Evolutionary conservation across 257 asterid genomes (phyloP).

Genomic region (Gentiana macrophylla): DNA sequence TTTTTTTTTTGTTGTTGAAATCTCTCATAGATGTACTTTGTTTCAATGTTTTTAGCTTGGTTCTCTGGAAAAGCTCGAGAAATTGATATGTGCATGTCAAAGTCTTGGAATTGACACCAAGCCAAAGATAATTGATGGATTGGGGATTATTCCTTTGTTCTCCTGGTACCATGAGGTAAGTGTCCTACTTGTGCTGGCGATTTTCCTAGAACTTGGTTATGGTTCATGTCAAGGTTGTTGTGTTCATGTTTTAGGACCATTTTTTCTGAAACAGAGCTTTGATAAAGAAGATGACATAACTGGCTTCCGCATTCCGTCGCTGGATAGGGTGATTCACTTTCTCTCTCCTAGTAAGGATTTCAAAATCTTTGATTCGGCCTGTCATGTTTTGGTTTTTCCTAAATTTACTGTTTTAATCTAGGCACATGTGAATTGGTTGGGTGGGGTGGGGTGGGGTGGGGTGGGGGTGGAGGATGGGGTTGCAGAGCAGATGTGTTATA

Average conservation of each 20-base stretch:
- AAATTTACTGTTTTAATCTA: too few species aligned
- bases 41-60: conserved; percentile 26
- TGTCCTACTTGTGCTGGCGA: not conserved
- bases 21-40: not conserved
- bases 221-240: not conserved
- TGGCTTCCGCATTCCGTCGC: conserved; percentile 58
- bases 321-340: conserved; percentile 95
- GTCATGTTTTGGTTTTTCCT: not conserved
- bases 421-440: too few species aligned
- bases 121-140: conserved; percentile 47
- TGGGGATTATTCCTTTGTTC: conserved; percentile 63
- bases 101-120: conserved; percentile 62
- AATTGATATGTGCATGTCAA: conserved; percentile 47
- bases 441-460: too few species aligned
- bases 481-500: too few species aligned
- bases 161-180: conserved; percentile 95
- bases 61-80: conserved; percentile 70
- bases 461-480: too few species aligned
- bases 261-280: conserved; percentile 50
- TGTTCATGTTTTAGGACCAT: not conserved
- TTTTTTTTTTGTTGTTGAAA: too few species aligned
- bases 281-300: conserved; percentile 71
- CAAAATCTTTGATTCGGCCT: conserved; percentile 12
- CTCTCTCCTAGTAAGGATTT: conserved; percentile 68
- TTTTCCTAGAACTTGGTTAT: not conserved